Base-by-base conservation (phyloP, 2,329 filamentous ascomycete genomes). In the Mycogone perniciosa region DNA sequence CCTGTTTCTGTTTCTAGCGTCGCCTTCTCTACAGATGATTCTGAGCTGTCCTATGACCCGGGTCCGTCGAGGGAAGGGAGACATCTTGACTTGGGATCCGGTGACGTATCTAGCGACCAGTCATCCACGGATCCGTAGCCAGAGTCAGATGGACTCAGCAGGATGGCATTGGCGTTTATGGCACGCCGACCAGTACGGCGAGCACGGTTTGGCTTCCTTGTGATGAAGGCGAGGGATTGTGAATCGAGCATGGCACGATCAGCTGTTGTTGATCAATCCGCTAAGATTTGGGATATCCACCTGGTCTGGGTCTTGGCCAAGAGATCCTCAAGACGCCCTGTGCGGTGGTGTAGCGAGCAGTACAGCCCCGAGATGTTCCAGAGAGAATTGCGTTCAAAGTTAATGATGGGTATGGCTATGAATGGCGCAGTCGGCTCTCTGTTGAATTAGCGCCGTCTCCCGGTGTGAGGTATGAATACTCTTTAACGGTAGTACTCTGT, bases 91-190 rank as follows among this genome's bases (percentile, higher is more conserved):
- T 27, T 39, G 4, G 33, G n/a, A 26, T 46, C 39, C 4, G 49
- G 47, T 4, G 53, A 51, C 9, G 34, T 26, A 37, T 43, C 44
- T 26, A 54, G 48, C 3, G 55, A 56, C 26, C 56, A 53, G 8
- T 53, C 56, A 20, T 65, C 62, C 31, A 54, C 38, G 27, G 65
- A 64, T 33, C 55, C 53, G 44, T 68, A 68, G 11, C 60, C 63
- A 13, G 65, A 65, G 37, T 65, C 65, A 11, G 53, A 45, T 4
- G 59, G 59, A 42, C 58, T 65, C 26, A 40, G 43, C 13, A 48
- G 50, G 37, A 31, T 33, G 20, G 50, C 33, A 29, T 35, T 46
- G 26, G 42, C 42, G 40, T 50, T 45, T 42, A 42, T 20, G n/a
- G 42, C 35, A 39, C 11, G 44, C 37, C 31, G 42, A 10, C 13